Evolutionary conservation across 192 early-diverging fungal genomes (phyloP), one percentile per base, ranked within the genome.

Genomic region (Mortierella antarctica): DNA sequence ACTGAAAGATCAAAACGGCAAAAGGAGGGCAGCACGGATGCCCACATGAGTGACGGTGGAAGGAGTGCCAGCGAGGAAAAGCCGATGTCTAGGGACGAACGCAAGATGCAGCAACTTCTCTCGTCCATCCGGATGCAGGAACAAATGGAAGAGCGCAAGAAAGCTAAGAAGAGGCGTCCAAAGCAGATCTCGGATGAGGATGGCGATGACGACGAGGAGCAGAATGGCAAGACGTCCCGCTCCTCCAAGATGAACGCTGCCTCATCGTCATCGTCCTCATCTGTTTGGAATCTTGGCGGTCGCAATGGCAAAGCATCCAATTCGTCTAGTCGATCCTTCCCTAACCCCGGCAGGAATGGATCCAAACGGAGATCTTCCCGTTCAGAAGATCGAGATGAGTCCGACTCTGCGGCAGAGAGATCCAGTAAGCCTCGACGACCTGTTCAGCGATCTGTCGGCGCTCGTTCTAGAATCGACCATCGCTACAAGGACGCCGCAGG

Each of bases 81-180:
- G 54, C 65, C 70, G 46, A 68, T 92, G 63, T 90, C 90, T 14
- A 82, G 92, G 14, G 92, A 93, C 47, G 92, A 93, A 62, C 86
- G 89, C 41, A 93, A 93, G 67, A 85, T 93, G 57, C 89, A 91
- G 62, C 86, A 84, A 14, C 71, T 91, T 45, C 83, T 93, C 82
- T 84, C 84, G 6, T 86, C 90, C 0, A 87, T 93, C 53, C 85
- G 89, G 56, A 86, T 85, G 57, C 77, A 91, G 71, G 92, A 93
- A 48, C 86, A 89, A 50, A 67, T 76, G 75, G 75, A 84, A 50
- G 65, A 73, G 21, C 71, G 76, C 7, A 83, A 84, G 52, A 82
- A 70, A 42, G 83, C 83, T 46, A 87, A 84, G 56, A 82, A 83
- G 62, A 72, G 75, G 66, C 46, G 65, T 49, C 69, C 83, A 41